Base-by-base conservation (phyloP, 768 basidiomycete species). In the Daedaleopsis nitida region DNA sequence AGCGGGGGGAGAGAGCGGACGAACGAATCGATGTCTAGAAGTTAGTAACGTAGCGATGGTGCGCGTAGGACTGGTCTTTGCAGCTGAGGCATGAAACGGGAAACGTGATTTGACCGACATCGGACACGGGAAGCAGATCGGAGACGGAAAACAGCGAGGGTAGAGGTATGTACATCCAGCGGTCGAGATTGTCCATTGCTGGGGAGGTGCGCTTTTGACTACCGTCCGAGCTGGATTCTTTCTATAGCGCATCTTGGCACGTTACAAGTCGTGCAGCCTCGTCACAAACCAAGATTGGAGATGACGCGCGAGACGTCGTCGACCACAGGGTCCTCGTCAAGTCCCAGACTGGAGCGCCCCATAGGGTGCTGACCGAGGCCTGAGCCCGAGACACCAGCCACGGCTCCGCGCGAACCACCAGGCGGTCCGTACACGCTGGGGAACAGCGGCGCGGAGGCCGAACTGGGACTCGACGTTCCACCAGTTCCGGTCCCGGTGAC, bases 281-380 rank as follows among this genome's bases (percentile, higher is more conserved):
- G 48, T 70, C 67, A 74, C 49, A 75, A 60, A 49, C 74, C 70
- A 48, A 75, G 64, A 59, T 74, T 91, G 64, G 88, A 87, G 69
- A 92, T 88, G 66, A 91, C 88, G 61, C 89, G 82, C 44, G 89
- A 86, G 57, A 91, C 86, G 68, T 91, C 89, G 57, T 89, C 87
- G 57, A 84, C 81, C 24, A 32, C 27, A 32, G 76, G 76, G 48
- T 84, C 85, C 42, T 85, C 86, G 45, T 88, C 86, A 59, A 81
- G 66, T 14, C 66, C 68, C 58, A 68, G 57, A 34, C 68, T 72
- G 65, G 62, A 59, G 7, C 70, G 69, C 17, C 63, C 64, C 53
- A 65, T 65, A 44, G 63, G 52, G 35, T 69, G 68, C 13, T 69
- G 67, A 5, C 62, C 65, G 35, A 70, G 63, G 19, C 67, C 64